Conservation (phyloP, 495 filamentous ascomycete genomes). For the Achaetomiella virescens region DNA sequence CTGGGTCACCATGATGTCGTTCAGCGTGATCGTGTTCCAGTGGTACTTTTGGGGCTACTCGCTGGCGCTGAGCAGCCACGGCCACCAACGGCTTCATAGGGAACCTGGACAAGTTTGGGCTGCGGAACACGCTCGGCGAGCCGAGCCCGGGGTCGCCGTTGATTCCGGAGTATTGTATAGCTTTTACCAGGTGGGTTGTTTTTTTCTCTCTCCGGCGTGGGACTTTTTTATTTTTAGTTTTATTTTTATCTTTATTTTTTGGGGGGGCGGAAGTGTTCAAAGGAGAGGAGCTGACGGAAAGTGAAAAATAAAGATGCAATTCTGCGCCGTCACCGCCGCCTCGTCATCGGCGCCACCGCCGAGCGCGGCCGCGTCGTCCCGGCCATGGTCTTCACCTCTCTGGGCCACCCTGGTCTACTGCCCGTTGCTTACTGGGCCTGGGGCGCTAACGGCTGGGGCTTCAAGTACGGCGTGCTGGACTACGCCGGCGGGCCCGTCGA, state of each 20-base stretch:
- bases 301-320: conserved; percentile 97
- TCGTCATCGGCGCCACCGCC: conserved; percentile 85
- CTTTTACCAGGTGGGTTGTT: conserved; percentile 65
- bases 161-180: conserved; percentile 87
- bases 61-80: conserved; percentile 75
- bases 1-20: conserved; percentile 89
- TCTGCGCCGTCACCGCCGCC: conserved; percentile 90
- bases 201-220: too few relatives aligned
- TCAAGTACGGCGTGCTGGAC: conserved; percentile 86
- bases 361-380: conserved; percentile 92
- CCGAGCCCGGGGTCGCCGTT: conserved; percentile 74
- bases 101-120: conserved; percentile 77
- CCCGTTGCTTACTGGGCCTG: conserved; percentile 90
- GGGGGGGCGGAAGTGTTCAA: too few relatives aligned
- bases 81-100: conserved; percentile 83
- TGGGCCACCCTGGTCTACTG: conserved; percentile 98
- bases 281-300: too few relatives aligned
- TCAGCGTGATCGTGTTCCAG: conserved; percentile 85
- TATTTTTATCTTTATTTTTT: too few relatives aligned
- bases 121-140: conserved; percentile 69
- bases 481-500: conserved; percentile 98
- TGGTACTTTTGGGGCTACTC: conserved; percentile 99
- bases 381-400: conserved; percentile 92
- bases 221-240: too few relatives aligned
- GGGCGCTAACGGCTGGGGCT: conserved; percentile 91